These are phyloP conservation scores for Sporothrix euskadiensis DNA, from an alignment of 2,329 filamentous ascomycete genomes.

Conservation along the genomic window DNA sequence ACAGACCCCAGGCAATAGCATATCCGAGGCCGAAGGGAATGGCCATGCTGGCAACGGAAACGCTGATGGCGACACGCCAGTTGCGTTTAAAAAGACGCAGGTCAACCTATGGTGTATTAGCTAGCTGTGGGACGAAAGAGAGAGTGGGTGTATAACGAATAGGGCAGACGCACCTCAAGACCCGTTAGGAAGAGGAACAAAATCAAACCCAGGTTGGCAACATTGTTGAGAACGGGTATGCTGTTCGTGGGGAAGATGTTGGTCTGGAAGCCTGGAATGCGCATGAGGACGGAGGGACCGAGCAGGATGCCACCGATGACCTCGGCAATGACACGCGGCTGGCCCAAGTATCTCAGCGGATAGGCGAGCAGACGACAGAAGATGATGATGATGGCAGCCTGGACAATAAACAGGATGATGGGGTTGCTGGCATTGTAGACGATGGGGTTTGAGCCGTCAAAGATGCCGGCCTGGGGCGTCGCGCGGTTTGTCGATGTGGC, in stretches of 20 bases:
- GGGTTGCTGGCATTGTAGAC: conserved; percentile 64
- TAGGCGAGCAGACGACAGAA: conserved; percentile 72
- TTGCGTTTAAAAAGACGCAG: conserved; percentile 74
- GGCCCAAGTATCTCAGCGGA: conserved; percentile 68
- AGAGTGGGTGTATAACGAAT: neutral
- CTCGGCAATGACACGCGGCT: conserved; percentile 71
- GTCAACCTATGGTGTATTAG: conserved; percentile 55
- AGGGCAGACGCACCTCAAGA: conserved; percentile 56
- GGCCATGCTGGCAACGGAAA: conserved; percentile 76
- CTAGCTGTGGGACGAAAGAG: neutral
- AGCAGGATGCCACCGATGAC: conserved; percentile 78
- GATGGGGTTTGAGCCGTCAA: conserved; percentile 65
- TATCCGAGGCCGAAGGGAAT: conserved; percentile 81
- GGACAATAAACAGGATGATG: conserved; percentile 69
- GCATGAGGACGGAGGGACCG: conserved; percentile 84
- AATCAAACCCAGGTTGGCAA: conserved; percentile 80
- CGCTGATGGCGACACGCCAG: conserved; percentile 76
- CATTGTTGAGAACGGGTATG: conserved; percentile 72
- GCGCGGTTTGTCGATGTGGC: conserved; percentile 31
- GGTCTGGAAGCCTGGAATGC: conserved; percentile 73
- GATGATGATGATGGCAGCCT: conserved; percentile 66
- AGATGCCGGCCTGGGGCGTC: conserved; percentile 51
- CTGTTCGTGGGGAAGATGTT: conserved; percentile 76
- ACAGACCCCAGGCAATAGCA: conserved; percentile 78
- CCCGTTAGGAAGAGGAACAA: conserved; percentile 87